Conservation (phyloP, 148 eudicot species). For the Chenopodium quinoa region DNA sequence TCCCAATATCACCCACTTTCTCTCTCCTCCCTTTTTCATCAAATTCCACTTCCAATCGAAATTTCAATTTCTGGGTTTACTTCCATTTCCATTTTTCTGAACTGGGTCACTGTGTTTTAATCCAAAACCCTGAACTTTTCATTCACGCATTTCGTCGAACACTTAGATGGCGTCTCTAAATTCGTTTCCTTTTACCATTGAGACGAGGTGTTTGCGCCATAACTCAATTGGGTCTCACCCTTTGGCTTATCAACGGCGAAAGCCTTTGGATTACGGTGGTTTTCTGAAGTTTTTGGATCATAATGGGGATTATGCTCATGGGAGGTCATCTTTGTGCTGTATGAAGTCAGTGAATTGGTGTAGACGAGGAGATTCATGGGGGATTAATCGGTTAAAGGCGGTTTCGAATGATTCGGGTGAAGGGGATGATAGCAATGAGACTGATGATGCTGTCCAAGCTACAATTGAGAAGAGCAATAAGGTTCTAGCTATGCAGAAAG, state of each 20-base stretch:
- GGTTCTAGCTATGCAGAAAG: slow-evolving; percentile 65
- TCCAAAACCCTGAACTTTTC: slow-evolving; percentile 13
- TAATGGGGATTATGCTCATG: slow-evolving; percentile 17
- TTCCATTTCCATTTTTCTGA: slow-evolving; percentile 3
- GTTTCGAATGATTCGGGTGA: slow-evolving; percentile 34
- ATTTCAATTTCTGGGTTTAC: slow-evolving; percentile 17
- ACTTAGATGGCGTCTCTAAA: slow-evolving; percentile 56
- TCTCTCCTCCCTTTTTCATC: neutral
- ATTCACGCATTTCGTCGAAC: slow-evolving; percentile 51
- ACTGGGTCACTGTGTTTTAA: slow-evolving; percentile 3
- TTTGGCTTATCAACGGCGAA: slow-evolving; percentile 31
- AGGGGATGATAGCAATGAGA: slow-evolving; percentile 33
- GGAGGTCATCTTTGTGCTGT: slow-evolving; percentile 29
- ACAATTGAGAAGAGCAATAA: slow-evolving; percentile 81
- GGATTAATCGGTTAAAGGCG: slow-evolving; percentile 40
- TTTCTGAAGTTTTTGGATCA: slow-evolving; percentile 27
- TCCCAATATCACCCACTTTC: neutral
- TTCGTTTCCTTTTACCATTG: slow-evolving; percentile 44
- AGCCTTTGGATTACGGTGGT: slow-evolving; percentile 32
- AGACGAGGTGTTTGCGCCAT: slow-evolving; percentile 37
- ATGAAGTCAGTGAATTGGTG: slow-evolving; percentile 31
- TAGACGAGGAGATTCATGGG: slow-evolving; percentile 24
- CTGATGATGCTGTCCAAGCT: slow-evolving; percentile 69
- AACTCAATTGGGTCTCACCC: slow-evolving; percentile 31
- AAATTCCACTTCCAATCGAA: slow-evolving; percentile 1